Percentiles rank a stretch among this genome's conserved stretches.
Conservation (phyloP, 1,284 basidiomycete species). For the Mycena citricolor region DNA sequence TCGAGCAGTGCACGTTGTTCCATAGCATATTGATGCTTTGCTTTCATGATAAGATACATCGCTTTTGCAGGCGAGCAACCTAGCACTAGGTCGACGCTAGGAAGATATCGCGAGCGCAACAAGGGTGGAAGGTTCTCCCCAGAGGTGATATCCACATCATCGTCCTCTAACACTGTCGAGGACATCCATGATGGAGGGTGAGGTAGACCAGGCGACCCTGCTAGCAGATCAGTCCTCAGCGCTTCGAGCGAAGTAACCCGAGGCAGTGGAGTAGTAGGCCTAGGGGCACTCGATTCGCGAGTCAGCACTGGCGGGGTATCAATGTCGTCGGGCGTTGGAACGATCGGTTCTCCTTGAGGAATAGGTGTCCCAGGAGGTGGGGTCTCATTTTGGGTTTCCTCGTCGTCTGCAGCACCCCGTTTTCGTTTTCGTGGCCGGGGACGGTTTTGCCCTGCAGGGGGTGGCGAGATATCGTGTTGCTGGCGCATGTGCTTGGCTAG, state of each 20-base stretch:
- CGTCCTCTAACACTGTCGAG: not conserved
- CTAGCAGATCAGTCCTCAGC: too few species aligned
- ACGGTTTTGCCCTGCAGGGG: slow-evolving; percentile 68
- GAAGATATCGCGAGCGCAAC: slow-evolving; percentile 47
- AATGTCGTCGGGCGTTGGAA: too few species aligned
- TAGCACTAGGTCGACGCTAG: slow-evolving; percentile 55
- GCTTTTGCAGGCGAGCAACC: slow-evolving; percentile 62
- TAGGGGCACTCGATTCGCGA: too few species aligned
- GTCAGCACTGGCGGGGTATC: too few species aligned
- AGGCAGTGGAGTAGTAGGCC: too few species aligned
- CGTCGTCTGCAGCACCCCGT: slow-evolving; percentile 25
- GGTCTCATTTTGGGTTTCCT: not conserved
- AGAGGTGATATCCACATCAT: not conserved
- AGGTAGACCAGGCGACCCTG: too few species aligned
- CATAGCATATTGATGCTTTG: slow-evolving; percentile 63
- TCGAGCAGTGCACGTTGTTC: slow-evolving; percentile 61
- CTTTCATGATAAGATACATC: slow-evolving; percentile 76
- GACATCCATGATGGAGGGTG: slow-evolving; percentile 22
- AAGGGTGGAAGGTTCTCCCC: slow-evolving; percentile 44
- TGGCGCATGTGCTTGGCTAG: slow-evolving; percentile 89
- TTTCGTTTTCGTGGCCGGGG: slow-evolving; percentile 56
- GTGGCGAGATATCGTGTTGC: slow-evolving; percentile 77
- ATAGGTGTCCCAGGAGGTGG: too few species aligned
- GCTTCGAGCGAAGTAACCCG: too few species aligned
- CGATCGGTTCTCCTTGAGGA: too few species aligned